These are phyloP conservation scores for Petunia secreta DNA, from an alignment of 257 asterid genomes.

Conservation along the genomic window DNA sequence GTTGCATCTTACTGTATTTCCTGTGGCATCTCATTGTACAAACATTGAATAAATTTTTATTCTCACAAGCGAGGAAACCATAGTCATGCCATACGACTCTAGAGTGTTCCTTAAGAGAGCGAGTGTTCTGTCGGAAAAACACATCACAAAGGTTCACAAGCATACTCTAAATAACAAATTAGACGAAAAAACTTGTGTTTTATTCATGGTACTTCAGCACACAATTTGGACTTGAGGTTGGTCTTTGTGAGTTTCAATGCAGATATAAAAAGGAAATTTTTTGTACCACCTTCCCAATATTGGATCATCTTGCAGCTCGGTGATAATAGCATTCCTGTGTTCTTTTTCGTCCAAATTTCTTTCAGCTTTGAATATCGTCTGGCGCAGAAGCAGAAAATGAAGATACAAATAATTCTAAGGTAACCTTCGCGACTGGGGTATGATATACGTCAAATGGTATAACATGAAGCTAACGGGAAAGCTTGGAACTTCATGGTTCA, in stretches of 20 bases:
- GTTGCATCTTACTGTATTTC: no score
- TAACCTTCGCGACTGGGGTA: not conserved
- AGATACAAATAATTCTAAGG: not conserved
- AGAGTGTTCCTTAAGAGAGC: no score
- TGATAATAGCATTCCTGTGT: not conserved
- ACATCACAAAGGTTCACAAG: not conserved
- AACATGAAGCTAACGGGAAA: constrained; percentile 9
- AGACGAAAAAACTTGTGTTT: not conserved
- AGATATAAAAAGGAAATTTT: not conserved
- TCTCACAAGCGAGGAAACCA: no score
- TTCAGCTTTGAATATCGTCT: not conserved
- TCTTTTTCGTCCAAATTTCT: not conserved
- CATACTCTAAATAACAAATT: not conserved
- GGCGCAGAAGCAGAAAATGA: not conserved
- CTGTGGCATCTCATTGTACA: no score
- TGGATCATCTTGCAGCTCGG: not conserved
- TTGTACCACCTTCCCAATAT: not conserved
- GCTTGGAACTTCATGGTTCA: not conserved
- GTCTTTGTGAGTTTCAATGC: not conserved
- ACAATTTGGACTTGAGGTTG: not conserved
- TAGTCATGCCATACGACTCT: no score
- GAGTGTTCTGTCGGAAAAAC: not conserved
- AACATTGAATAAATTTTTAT: no score
- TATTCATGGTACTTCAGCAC: not conserved
- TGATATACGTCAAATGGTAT: not conserved